phyloP scores from a whole-genome alignment of 306 rosid species.

The Vigna unguiculata region DNA sequence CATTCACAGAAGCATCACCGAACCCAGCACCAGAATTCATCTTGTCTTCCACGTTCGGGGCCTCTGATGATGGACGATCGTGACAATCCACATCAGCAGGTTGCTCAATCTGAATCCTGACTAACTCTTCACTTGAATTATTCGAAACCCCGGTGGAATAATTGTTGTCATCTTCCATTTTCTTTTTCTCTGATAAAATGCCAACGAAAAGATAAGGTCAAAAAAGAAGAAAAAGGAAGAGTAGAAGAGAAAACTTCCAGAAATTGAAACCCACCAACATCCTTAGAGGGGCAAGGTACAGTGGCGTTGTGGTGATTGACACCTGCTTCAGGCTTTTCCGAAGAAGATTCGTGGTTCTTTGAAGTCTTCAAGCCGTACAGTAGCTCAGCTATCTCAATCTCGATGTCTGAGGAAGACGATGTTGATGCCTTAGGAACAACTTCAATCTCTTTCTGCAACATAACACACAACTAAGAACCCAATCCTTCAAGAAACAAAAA shows the following conservation, averaged over 20 bases:
- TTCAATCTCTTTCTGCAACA: constrained; percentile 59
- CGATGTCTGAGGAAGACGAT: constrained; percentile 59
- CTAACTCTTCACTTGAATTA: constrained; percentile 42
- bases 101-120: constrained; percentile 43
- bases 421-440: constrained; percentile 40
- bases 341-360: constrained; percentile 39
- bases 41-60: constrained; percentile 36
- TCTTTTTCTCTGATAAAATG: constrained; percentile 51
- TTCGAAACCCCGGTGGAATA: constrained; percentile 30
- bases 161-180: constrained; percentile 39
- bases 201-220: not conserved
- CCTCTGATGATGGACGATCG: constrained; percentile 40
- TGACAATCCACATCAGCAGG: constrained; percentile 38
- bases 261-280: constrained; percentile 47
- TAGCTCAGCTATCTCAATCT: constrained; percentile 87
- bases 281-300: constrained; percentile 18
- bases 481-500: not conserved
- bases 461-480: constrained; percentile 37
- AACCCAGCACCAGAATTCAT: constrained; percentile 29
- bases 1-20: constrained; percentile 23
- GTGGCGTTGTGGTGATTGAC: constrained; percentile 3
- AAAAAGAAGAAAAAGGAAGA: not conserved
- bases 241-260: constrained; percentile 20
- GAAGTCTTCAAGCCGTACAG: constrained; percentile 60
- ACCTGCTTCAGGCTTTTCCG: constrained; percentile 43